Percentiles rank a stretch among this genome's conserved stretches.
Evolutionary conservation across 2,329 filamentous ascomycete genomes (phyloP).

Genomic region (Colletotrichum ledebouriae): DNA sequence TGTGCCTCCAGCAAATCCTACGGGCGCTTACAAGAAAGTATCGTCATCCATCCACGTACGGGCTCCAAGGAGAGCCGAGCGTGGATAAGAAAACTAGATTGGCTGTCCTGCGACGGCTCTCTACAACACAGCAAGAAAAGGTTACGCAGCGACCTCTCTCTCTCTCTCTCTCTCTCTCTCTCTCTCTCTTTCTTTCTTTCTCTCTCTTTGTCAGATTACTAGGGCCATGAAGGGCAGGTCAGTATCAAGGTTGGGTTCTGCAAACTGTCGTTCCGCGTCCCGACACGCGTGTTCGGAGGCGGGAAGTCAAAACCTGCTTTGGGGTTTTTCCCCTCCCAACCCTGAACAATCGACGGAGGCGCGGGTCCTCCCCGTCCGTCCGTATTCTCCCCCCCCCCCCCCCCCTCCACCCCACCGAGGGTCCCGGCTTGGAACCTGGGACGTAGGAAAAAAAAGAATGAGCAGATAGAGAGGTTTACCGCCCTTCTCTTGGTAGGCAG

Average conservation of each 20-base stretch:
- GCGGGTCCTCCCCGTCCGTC: neutral
- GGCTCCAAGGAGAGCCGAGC: slow-evolving; percentile 13
- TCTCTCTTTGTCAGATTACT: too few relatives aligned
- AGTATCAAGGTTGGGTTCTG: too few relatives aligned
- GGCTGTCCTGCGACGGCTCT: neutral
- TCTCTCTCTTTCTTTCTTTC: neutral
- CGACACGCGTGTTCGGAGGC: slow-evolving; percentile 10
- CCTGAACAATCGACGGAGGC: too few relatives aligned
- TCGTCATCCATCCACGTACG: slow-evolving; percentile 13
- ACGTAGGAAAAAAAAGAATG: neutral
- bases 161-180: too few relatives aligned
- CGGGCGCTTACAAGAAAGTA: neutral
- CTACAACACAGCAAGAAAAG: too few relatives aligned
- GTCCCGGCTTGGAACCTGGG: neutral
- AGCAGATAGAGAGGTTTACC: neutral
- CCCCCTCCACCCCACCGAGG: neutral
- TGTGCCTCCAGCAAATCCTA: neutral
- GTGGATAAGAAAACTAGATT: slow-evolving; percentile 7
- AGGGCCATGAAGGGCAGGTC: too few relatives aligned
- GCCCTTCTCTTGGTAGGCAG: slow-evolving; percentile 5
- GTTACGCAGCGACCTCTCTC: slow-evolving; percentile 11
- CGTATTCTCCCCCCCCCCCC: neutral
- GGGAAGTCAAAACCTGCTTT: neutral
- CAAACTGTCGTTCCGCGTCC: neutral
- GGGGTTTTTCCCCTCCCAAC: too few relatives aligned